Percentiles rank a stretch among this genome's conserved stretches.
phyloP scores from a whole-genome alignment of 2,329 filamentous ascomycete genomes.

The Xylariomycetidae sp. region DNA sequence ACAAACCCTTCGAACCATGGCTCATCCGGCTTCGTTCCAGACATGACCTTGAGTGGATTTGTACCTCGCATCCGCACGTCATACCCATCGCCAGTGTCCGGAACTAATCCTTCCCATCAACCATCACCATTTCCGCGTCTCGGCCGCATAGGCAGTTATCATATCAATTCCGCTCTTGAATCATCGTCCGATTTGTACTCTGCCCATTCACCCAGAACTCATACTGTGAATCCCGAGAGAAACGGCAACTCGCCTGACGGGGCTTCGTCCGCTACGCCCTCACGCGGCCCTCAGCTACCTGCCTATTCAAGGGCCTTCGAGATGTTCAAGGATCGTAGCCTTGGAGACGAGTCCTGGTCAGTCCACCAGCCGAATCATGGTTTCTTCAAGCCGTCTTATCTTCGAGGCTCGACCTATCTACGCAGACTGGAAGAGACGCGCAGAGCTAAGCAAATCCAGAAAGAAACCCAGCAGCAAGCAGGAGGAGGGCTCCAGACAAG shows the following conservation, averaged over 20 bases:
- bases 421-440: slow-evolving; percentile 69
- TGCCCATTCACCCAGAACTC: slow-evolving; percentile 18
- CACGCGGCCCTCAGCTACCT: slow-evolving; percentile 32
- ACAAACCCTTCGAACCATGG: slow-evolving; percentile 37
- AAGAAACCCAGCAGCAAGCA: slow-evolving; percentile 41
- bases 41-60: slow-evolving; percentile 27
- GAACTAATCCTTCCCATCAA: slow-evolving; percentile 21
- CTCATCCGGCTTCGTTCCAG: slow-evolving; percentile 28
- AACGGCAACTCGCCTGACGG: slow-evolving; percentile 23
- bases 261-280: slow-evolving; percentile 16
- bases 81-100: slow-evolving; percentile 39
- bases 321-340: slow-evolving; percentile 34
- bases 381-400: slow-evolving; percentile 83
- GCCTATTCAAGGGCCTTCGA: slow-evolving; percentile 51
- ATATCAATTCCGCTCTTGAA: slow-evolving; percentile 47
- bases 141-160: slow-evolving; percentile 45
- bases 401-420: slow-evolving; percentile 73
- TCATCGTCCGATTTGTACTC: slow-evolving; percentile 27
- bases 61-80: slow-evolving; percentile 32
- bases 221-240: slow-evolving; percentile 30
- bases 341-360: slow-evolving; percentile 17
- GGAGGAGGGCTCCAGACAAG: slow-evolving; percentile 15
- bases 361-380: slow-evolving; percentile 30
- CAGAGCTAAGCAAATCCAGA: slow-evolving; percentile 51
- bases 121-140: slow-evolving; percentile 28